phyloP scores from a whole-genome alignment of 2,329 filamentous ascomycete genomes.

The Epichloe glyceriae region DNA sequence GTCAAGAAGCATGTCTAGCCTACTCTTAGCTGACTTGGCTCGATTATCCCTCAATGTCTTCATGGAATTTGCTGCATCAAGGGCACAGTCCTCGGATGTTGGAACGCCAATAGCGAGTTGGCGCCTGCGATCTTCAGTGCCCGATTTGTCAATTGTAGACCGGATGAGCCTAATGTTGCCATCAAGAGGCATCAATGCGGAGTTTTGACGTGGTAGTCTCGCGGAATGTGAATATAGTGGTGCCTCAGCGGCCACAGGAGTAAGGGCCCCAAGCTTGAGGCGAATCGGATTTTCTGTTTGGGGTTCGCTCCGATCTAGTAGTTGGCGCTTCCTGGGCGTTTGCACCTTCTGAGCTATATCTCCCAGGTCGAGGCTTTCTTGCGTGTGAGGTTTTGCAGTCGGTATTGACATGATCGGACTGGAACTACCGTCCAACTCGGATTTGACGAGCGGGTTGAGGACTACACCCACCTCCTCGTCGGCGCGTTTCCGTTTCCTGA shows the following conservation, averaged over 20 bases:
- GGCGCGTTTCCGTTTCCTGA: slow-evolving; percentile 34
- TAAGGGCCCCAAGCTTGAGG: not conserved
- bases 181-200: slow-evolving; percentile 25
- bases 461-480: slow-evolving; percentile 12
- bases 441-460: slow-evolving; percentile 26
- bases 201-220: slow-evolving; percentile 9
- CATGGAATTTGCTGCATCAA: slow-evolving; percentile 1
- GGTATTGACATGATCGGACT: slow-evolving; percentile 16
- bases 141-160: slow-evolving; percentile 12
- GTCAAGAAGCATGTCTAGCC: slow-evolving; percentile 23
- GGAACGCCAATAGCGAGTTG: not conserved
- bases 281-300: slow-evolving; percentile 1
- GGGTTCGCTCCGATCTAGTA: slow-evolving; percentile 10
- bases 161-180: slow-evolving; percentile 18
- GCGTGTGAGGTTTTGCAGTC: slow-evolving; percentile 19
- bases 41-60: not conserved
- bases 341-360: slow-evolving; percentile 19
- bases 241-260: not conserved
- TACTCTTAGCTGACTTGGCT: slow-evolving; percentile 12
- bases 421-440: slow-evolving; percentile 20
- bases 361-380: slow-evolving; percentile 47
- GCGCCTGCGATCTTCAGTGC: slow-evolving; percentile 1
- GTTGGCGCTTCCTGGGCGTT: slow-evolving; percentile 24
- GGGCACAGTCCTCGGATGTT: slow-evolving; percentile 33
- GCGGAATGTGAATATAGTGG: slow-evolving; percentile 1